Evolutionary conservation across 257 asterid genomes (phyloP).

Genomic region (Salvia rosmarinus): DNA sequence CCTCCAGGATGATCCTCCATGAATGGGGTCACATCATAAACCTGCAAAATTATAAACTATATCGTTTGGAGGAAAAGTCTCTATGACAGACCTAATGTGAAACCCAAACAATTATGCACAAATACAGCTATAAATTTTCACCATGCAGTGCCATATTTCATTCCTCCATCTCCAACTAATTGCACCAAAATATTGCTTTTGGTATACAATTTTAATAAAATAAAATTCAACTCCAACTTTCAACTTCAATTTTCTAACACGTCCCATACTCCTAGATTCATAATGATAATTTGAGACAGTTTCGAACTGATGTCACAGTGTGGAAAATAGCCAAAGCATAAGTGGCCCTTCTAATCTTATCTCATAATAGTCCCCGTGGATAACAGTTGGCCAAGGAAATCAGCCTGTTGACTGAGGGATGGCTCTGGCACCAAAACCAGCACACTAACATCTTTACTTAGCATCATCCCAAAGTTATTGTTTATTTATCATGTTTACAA

Average conservation of each 20-base stretch:
- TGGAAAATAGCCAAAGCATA: too few relatives aligned
- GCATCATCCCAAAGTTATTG: background rate
- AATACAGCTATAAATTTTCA: background rate
- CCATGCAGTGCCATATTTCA: background rate
- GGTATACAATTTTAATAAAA: too few relatives aligned
- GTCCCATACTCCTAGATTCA: background rate
- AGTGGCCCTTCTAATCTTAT: too few relatives aligned
- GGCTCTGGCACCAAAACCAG: background rate
- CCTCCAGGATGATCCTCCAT: conserved; percentile 98
- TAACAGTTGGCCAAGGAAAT: background rate
- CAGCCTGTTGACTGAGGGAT: too few relatives aligned
- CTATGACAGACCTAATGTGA: background rate
- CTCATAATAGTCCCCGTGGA: background rate
- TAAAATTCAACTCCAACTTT: background rate
- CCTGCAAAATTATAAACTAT: conserved; percentile 32
- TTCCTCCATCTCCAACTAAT: background rate
- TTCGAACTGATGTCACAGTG: too few relatives aligned
- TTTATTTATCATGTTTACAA: background rate
- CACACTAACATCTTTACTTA: background rate
- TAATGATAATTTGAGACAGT: background rate
- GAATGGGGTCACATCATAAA: conserved; percentile 69
- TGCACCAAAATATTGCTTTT: conserved; percentile 9
- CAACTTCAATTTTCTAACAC: background rate
- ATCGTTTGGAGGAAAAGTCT: background rate
- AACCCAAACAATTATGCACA: background rate